A percentile compares a stretch with the other conserved stretches of the same genome.
Evolutionary conservation across 1,139 yeast genomes (phyloP).

Genomic region (Candida pseudoviswanathii): DNA sequence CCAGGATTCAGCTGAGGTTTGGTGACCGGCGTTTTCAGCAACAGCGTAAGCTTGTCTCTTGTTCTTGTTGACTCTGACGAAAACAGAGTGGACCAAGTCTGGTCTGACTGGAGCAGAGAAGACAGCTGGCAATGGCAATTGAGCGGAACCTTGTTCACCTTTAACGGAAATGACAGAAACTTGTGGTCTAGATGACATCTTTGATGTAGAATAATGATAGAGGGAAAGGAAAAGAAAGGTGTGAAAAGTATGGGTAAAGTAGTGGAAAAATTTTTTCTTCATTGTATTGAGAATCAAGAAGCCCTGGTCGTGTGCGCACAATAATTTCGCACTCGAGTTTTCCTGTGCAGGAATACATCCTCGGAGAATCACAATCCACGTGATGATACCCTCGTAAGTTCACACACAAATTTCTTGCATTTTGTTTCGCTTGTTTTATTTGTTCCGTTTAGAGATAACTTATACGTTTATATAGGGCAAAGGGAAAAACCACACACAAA

Average conservation of each 20-base stretch:
- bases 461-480: too few relatives aligned
- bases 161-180: constrained; percentile 89
- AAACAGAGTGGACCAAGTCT: constrained; percentile 98
- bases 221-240: constrained; percentile 25
- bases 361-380: neutral
- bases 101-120: constrained; percentile 99
- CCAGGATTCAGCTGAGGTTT: constrained; percentile 99
- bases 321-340: neutral
- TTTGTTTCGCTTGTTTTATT: neutral
- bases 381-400: neutral
- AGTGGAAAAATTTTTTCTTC: constrained; percentile 13
- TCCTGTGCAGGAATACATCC: neutral
- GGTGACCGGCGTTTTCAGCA: constrained; percentile 98
- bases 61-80: constrained; percentile 99
- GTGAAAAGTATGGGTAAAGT: too few relatives aligned
- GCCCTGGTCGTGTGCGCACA: constrained; percentile 2
- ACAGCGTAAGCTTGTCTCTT: constrained; percentile 99
- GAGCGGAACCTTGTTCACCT: constrained; percentile 85
- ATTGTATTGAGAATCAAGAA: neutral
- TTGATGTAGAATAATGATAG: constrained; percentile 28
- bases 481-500: neutral
- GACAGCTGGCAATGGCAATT: constrained; percentile 96
- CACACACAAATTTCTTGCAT: neutral
- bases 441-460: neutral
- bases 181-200: constrained; percentile 90